Evolutionary conservation across 106 monocot species (phyloP).

Genomic region (Platanthera zijinensis): DNA sequence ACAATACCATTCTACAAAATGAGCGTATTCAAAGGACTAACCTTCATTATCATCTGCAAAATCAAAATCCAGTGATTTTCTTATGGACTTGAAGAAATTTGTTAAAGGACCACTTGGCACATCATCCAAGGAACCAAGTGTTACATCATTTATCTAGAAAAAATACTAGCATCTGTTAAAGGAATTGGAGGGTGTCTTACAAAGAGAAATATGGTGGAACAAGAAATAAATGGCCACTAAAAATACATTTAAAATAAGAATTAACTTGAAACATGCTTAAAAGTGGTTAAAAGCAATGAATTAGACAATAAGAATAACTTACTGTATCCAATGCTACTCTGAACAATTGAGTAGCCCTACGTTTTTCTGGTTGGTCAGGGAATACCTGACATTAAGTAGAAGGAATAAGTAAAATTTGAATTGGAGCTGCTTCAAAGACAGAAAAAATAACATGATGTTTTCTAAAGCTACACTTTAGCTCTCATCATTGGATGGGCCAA

Average conservation of each 20-base stretch:
- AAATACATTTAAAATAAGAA: neutral
- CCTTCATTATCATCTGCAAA: slow-evolving; percentile 81
- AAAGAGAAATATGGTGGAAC: neutral
- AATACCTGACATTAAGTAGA: slow-evolving; percentile 55
- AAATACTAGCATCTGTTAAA: neutral
- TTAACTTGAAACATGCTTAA: neutral
- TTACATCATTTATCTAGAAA: slow-evolving; percentile 65
- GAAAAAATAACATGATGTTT: neutral
- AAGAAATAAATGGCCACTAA: neutral
- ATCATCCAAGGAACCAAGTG: slow-evolving; percentile 85
- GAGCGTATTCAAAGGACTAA: slow-evolving; percentile 13
- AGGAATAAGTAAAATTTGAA: neutral
- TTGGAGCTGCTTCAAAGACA: neutral
- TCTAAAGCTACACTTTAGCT: neutral
- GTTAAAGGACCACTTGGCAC: slow-evolving; percentile 60
- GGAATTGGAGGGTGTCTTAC: neutral
- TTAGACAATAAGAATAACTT: slow-evolving; percentile 1
- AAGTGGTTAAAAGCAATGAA: neutral
- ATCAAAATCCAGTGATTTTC: slow-evolving; percentile 89
- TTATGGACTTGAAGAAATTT: slow-evolving; percentile 75
- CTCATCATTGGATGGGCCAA: neutral
- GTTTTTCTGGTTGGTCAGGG: slow-evolving; percentile 93
- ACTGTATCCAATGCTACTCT: slow-evolving; percentile 68
- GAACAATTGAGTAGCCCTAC: slow-evolving; percentile 79
- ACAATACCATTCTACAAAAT: neutral